Evolutionary conservation across 2,329 filamentous ascomycete genomes (phyloP), one percentile per base, ranked within the genome.

Genomic region (Cryphonectria carpinicola): DNA sequence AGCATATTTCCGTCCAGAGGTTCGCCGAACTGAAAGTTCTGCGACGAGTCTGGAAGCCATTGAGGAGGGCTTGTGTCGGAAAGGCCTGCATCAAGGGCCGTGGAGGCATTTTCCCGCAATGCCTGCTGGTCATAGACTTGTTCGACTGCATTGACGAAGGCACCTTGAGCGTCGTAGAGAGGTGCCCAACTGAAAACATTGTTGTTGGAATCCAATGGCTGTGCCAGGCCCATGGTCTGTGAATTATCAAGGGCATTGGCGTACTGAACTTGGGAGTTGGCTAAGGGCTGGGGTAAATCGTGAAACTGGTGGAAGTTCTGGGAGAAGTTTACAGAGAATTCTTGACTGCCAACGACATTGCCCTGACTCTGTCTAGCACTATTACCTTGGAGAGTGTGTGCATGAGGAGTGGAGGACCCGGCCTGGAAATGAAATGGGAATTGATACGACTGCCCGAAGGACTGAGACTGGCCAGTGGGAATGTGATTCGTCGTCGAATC

Each of bases 91-190:
- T 58, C 19, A 5, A 60, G 32, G n/a, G 39, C 14, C 8, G 32
- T 25, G 19, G 65, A 43, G 8, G 19, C 11, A 17, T 66, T 22
- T 8, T 41, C 35, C 25, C n/a, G 37, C 13, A 56, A 3, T 0
- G 65, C 6, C 52, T 66, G 65, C 65, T 66, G 65, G 3, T n/a
- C 37, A 28, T 58, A 58, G 52, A 56, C 65, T 43, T 66, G 65
- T 52, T 56, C 65, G 14, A 41, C 25, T 28, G 65, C 17, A 41
- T 41, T 66, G 14, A 10, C 35, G 25, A 60, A 66, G 22, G 49
- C 39, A 19, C 52, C 37, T 41, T 66, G 49, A 14, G 65, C 17
- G n/a, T 58, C 52, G 37, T 58, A 66, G 43, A 52, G 25, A 49
- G 63, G 41, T 6, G 39, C 25, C 46, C 41, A 65, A 37, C 8